Evolutionary conservation across 2,329 filamentous ascomycete species (phyloP).

Genomic region (Paecilomyces variotii): DNA sequence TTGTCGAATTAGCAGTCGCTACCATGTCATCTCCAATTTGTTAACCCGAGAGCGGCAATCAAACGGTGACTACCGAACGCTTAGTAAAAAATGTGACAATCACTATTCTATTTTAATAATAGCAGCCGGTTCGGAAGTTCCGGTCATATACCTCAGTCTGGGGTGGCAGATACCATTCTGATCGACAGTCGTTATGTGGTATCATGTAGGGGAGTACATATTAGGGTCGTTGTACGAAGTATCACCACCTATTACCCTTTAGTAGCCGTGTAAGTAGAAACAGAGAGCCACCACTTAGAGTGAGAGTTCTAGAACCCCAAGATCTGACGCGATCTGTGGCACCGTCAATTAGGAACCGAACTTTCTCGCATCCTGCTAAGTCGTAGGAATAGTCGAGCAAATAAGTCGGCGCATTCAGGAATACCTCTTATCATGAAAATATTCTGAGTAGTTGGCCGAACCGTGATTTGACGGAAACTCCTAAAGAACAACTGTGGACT

Average conservation of each 20-base stretch:
- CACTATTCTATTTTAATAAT: background rate
- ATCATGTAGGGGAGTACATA: background rate
- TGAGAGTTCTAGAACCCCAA: background rate
- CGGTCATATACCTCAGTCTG: background rate
- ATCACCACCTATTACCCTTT: background rate
- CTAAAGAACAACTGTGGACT: background rate
- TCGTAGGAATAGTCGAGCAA: background rate
- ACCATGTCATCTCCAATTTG: background rate
- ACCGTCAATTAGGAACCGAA: background rate
- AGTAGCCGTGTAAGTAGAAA: background rate
- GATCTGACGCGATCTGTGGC: background rate
- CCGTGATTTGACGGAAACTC: background rate
- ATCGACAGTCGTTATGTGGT: background rate
- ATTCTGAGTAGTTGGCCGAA: background rate
- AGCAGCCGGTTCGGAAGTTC: background rate
- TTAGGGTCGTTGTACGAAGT: background rate
- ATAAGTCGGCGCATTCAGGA: background rate
- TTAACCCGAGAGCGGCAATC: background rate
- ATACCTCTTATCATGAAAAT: background rate
- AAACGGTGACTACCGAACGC: background rate
- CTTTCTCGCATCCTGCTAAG: background rate
- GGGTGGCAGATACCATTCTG: background rate
- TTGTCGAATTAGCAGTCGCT: background rate
- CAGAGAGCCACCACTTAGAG: background rate
- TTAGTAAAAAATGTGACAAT: background rate